Evolutionary conservation across 2,329 filamentous ascomycete genomes (phyloP).

Genomic region (Juglanconis oblonga): DNA sequence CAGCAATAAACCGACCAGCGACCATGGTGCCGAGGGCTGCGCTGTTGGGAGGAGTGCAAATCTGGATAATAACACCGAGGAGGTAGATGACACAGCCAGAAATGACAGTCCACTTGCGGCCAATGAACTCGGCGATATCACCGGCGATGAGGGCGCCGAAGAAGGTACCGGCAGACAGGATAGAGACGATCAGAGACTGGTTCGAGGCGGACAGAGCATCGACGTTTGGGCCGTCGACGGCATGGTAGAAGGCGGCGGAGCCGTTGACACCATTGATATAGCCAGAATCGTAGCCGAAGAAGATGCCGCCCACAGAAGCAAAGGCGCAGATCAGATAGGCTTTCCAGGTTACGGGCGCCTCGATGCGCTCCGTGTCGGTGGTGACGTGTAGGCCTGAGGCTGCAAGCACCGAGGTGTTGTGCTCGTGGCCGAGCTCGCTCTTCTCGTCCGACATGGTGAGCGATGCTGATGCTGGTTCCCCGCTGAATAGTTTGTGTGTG

Average conservation of each 20-base stretch:
- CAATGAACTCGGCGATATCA: conserved; percentile 72
- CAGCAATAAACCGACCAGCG: conserved; percentile 70
- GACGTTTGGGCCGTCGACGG: conserved; percentile 43
- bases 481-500: not conserved
- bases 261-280: conserved; percentile 67
- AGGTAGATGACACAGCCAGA: conserved; percentile 70
- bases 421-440: not conserved
- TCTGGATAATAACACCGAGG: conserved; percentile 66
- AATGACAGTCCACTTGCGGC: conserved; percentile 70
- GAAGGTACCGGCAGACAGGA: conserved; percentile 76
- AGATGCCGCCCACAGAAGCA: conserved; percentile 69
- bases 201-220: conserved; percentile 37
- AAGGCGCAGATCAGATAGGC: conserved; percentile 69
- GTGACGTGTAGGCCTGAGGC: conserved; percentile 37
- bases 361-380: conserved; percentile 56
- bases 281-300: conserved; percentile 77
- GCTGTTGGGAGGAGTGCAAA: conserved; percentile 44
- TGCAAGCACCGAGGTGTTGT: conserved; percentile 2
- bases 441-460: conserved; percentile 14
- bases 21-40: conserved; percentile 61
- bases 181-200: conserved; percentile 64
- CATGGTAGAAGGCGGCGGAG: conserved; percentile 47
- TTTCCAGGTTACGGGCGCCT: conserved; percentile 67
- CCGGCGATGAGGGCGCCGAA: conserved; percentile 75
- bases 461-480: not conserved